These are phyloP conservation scores for Lolium multiflorum DNA, from an alignment of 176 grass and related monocot species.

Conservation along the genomic window DNA sequence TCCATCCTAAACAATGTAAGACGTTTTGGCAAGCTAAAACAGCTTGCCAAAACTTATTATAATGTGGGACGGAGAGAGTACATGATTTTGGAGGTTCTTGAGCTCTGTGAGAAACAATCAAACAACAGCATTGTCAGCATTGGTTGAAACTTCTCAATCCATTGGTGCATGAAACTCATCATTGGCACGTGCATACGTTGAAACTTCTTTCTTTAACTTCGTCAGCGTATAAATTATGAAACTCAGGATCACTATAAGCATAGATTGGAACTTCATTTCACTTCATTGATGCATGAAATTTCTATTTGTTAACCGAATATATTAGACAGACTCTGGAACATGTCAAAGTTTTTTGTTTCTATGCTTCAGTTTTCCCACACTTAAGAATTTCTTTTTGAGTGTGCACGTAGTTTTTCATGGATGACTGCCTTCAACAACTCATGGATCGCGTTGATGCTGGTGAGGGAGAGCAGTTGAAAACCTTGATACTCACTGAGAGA, in stretches of 20 bases:
- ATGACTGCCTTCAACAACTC: constrained; percentile 91
- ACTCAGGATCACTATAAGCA: constrained; percentile 3
- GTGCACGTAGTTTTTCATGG: constrained; percentile 90
- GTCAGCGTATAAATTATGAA: neutral
- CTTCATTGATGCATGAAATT: neutral
- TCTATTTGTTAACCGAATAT: neutral
- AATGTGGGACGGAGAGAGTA: neutral
- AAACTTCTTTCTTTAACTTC: neutral
- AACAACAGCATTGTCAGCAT: neutral
- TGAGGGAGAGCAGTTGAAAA: constrained; percentile 74
- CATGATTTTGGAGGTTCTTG: constrained; percentile 24
- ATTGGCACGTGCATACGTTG: neutral
- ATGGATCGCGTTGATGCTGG: constrained; percentile 81
- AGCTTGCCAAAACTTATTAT: no score
- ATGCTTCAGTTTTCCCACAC: neutral
- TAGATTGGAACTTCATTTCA: neutral
- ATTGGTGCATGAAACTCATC: neutral
- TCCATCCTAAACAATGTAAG: no score
- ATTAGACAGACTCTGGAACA: neutral
- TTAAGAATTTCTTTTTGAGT: neutral
- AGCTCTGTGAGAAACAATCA: neutral
- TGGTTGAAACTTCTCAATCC: neutral
- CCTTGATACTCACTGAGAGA: constrained; percentile 75
- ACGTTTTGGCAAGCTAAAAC: no score
- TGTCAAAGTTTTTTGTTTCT: constrained; percentile 1